These are phyloP conservation scores for Fraxinus nigra DNA, from an alignment of 305 asterid species.

Conservation along the genomic window DNA sequence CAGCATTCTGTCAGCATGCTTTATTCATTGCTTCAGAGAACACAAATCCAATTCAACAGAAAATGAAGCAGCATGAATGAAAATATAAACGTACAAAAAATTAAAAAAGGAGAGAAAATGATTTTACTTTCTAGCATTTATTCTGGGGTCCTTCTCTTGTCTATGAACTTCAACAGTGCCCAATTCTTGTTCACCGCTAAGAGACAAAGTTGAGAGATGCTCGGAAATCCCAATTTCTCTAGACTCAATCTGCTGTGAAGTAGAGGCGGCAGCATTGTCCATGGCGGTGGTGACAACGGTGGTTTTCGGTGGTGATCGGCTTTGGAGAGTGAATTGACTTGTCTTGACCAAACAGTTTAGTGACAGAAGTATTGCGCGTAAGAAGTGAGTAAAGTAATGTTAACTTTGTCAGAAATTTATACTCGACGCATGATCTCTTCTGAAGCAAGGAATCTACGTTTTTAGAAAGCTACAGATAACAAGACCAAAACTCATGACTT, in stretches of 20 bases:
- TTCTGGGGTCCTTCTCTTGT: conserved; percentile 70
- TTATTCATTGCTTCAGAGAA: conserved; percentile 2
- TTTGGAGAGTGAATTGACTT: conserved; percentile 34
- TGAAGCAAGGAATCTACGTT: background rate
- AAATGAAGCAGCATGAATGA: conserved; percentile 32
- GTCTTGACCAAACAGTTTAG: conserved; percentile 23
- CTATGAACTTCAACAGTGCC: conserved; percentile 22
- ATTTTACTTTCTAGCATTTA: conserved; percentile 65
- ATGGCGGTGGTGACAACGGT: conserved; percentile 26
- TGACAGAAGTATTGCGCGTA: background rate
- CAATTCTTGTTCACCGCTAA: conserved; percentile 31
- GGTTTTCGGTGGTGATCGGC: conserved; percentile 10
- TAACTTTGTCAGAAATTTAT: background rate
- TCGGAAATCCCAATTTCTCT: conserved; percentile 19
- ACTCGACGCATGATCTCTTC: background rate
- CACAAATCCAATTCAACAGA: background rate
- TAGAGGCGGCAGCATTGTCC: conserved; percentile 36
- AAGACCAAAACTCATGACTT: too few relatives aligned
- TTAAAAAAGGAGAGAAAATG: background rate
- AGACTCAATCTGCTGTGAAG: conserved; percentile 3
- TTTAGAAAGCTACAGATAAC: too few relatives aligned
- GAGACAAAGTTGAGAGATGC: conserved; percentile 30
- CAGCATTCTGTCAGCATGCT: background rate
- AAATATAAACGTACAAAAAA: background rate
- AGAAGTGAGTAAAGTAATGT: conserved; percentile 1